Evolutionary conservation across 371 early-diverging fungal species (phyloP).

Genomic region (Batrachochytrium dendrobatidis): DNA sequence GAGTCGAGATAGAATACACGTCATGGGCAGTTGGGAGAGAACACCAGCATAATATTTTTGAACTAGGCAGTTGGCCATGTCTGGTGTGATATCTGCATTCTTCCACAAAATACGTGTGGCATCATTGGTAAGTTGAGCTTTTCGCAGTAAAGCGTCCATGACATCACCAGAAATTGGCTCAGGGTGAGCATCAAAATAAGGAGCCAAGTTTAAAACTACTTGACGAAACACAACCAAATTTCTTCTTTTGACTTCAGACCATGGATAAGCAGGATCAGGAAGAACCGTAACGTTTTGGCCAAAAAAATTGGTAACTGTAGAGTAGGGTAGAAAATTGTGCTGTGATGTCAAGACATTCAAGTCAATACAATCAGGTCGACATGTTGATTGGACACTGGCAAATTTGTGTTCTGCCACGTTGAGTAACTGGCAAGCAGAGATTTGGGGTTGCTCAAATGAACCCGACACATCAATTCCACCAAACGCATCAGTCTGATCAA

Average conservation of each 20-base stretch:
- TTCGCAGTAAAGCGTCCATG: not conserved
- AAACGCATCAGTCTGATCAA: not conserved
- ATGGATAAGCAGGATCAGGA: not conserved
- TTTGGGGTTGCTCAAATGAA: not conserved
- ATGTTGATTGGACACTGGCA: not conserved
- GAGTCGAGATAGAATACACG: conserved; percentile 7
- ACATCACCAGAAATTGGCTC: not conserved
- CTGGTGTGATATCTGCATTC: not conserved
- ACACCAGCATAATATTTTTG: conserved; percentile 1
- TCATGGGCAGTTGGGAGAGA: not conserved
- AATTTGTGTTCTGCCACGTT: not conserved
- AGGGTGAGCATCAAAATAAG: not conserved
- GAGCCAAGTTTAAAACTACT: not conserved
- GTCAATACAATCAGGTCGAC: not conserved
- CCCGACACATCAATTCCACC: not conserved
- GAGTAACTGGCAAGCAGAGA: not conserved
- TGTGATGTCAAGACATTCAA: not conserved
- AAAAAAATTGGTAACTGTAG: not conserved
- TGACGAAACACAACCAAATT: not conserved
- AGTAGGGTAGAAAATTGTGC: not conserved
- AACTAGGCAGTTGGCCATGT: not conserved
- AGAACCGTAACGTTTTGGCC: not conserved
- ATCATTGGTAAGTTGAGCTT: no score
- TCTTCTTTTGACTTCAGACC: not conserved
- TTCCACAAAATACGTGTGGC: not conserved